Evolutionary conservation across 1,284 basidiomycete species (phyloP), one percentile per base, ranked within the genome.

Genomic region (Dichomitus squalens): DNA sequence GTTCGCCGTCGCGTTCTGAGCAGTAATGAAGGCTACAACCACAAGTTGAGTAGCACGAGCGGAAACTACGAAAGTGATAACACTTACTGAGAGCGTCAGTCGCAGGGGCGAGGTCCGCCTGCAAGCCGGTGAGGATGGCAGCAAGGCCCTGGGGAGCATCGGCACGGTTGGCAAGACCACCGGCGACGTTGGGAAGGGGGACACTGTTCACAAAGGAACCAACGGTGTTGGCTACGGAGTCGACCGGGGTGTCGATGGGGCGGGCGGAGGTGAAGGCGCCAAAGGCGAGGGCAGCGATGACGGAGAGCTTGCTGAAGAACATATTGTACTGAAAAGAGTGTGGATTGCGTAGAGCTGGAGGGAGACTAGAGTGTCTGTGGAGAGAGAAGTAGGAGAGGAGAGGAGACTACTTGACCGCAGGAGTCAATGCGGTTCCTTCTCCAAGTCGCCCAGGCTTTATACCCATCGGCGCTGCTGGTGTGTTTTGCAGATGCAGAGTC

Each of bases 251-350:
- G 50, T 47, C 33, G 25, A 63, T 44, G 49, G 57, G 56, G 29
- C 58, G 57, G 23, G 68, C 67, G 50, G 64, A 64, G 48, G 68
- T 54, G 53, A 70, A 20, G 40, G 73, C 61, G 57, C 67, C 60
- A 61, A 80, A 70, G 49, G 76, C 73, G 52, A 76, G 67, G 57
- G 74, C 64, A 55, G 77, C 70, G 66, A 76, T 51, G 70, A 73
- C 54, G 63, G 74, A 68, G 64, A 76, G 53, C 64, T 70, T 66
- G 66, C 65, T 70, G 73, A 81, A 79, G 72, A 70, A 74, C 81
- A 82, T 82, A 70, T 59, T 40, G 49, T 49, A 27, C 18, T 38
- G 54, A 58, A 9, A 55, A 58, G 47, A 48, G 61, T 63, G 51
- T n/a, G 53, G 58, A 34, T 7, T 31, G 29, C 29, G 29, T 31